A percentile compares a stretch with the other conserved stretches of the same genome.
These are phyloP conservation scores for Ophiosphaerella herpotricha DNA, from an alignment of 2,329 filamentous ascomycete species.

Conservation along the genomic window DNA sequence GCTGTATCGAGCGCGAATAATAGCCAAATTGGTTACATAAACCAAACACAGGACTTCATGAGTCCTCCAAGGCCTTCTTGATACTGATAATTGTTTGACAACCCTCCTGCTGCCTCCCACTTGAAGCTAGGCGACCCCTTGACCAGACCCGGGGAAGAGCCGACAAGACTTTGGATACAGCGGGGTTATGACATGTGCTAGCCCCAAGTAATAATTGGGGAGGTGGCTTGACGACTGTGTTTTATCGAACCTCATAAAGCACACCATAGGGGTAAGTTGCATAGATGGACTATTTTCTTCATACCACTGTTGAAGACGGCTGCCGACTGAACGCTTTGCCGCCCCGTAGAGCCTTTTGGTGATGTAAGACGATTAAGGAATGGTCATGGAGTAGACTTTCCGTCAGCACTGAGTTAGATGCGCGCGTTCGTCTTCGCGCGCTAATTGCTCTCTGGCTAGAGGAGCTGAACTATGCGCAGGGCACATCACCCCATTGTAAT, in stretches of 20 bases:
- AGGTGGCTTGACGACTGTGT: neutral
- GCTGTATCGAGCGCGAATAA: neutral
- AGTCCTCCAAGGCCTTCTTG: too few relatives aligned
- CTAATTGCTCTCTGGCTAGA: neutral
- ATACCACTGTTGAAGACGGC: too few relatives aligned
- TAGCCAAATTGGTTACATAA: neutral
- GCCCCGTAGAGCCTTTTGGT: neutral
- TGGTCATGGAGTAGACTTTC: neutral
- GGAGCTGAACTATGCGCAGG: too few relatives aligned
- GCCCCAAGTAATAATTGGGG: neutral
- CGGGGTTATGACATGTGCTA: neutral
- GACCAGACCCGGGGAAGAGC: neutral
- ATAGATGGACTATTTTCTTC: too few relatives aligned
- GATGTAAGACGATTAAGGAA: neutral
- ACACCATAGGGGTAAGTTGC: too few relatives aligned
- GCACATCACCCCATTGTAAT: neutral
- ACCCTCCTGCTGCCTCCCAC: too few relatives aligned
- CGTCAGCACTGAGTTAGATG: constrained; percentile 2
- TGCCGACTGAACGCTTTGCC: neutral
- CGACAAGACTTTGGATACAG: neutral
- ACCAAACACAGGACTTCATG: neutral
- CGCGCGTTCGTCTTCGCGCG: neutral
- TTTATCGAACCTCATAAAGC: neutral
- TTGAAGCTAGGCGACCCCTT: too few relatives aligned
- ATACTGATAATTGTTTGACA: too few relatives aligned